phyloP scores from a whole-genome alignment of 2,329 filamentous ascomycete species.

The Hypoxylon sp. region DNA sequence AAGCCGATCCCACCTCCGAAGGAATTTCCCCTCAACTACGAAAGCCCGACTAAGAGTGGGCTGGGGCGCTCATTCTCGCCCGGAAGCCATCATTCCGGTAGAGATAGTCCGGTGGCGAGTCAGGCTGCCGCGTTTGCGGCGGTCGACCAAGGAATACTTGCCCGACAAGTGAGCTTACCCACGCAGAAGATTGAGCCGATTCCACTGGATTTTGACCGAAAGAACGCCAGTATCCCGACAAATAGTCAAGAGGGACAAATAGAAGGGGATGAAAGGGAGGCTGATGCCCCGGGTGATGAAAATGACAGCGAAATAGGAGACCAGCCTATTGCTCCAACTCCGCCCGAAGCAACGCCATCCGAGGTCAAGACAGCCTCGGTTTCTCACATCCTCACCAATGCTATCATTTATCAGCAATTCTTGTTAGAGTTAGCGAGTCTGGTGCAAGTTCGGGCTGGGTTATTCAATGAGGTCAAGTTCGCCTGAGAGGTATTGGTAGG shows the following conservation, averaged over 20 bases:
- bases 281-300: slow-evolving; percentile 41
- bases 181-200: slow-evolving; percentile 57
- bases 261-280: slow-evolving; percentile 44
- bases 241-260: slow-evolving; percentile 44
- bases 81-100: slow-evolving; percentile 47
- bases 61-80: slow-evolving; percentile 57
- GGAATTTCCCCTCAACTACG: slow-evolving; percentile 56
- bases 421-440: slow-evolving; percentile 80
- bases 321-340: slow-evolving; percentile 42
- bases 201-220: slow-evolving; percentile 58
- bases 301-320: slow-evolving; percentile 44
- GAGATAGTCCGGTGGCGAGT: slow-evolving; percentile 56
- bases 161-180: slow-evolving; percentile 65
- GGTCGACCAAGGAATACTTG: slow-evolving; percentile 71
- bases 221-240: slow-evolving; percentile 38
- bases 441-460: slow-evolving; percentile 77
- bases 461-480: slow-evolving; percentile 82
- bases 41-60: slow-evolving; percentile 52
- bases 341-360: slow-evolving; percentile 32
- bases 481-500: slow-evolving; percentile 46
- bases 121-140: slow-evolving; percentile 72
- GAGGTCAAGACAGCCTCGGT: slow-evolving; percentile 69
- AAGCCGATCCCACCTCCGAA: slow-evolving; percentile 56
- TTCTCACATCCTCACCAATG: slow-evolving; percentile 83
- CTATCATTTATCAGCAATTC: slow-evolving; percentile 83